Evolutionary conservation across 139 green algal genomes (phyloP), one percentile per base, ranked within the genome.

Genomic region (Protoeuglena noctilucae): DNA sequence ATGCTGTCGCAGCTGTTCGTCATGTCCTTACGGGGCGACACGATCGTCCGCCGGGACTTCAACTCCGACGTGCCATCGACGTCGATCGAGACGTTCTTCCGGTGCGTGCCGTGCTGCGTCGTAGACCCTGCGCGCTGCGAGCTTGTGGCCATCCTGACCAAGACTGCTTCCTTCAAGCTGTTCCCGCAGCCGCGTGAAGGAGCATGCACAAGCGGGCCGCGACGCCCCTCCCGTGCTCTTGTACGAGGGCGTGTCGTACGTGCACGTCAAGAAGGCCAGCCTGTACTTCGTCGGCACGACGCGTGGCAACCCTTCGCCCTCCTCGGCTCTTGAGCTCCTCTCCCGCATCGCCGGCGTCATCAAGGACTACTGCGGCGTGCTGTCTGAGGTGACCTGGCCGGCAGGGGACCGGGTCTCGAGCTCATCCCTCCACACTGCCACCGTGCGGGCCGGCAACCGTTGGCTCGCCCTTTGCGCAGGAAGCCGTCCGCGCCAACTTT

Each of bases 401-500:
- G n/a, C n/a, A n/a, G n/a, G n/a, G n/a, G n/a, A n/a, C n/a, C n/a
- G n/a, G n/a, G n/a, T n/a, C n/a, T n/a, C n/a, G n/a, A n/a, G n/a
- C n/a, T n/a, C n/a, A n/a, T n/a, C n/a, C n/a, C n/a, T n/a, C n/a
- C n/a, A n/a, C n/a, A n/a, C n/a, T n/a, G n/a, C n/a, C n/a, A n/a
- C n/a, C n/a, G n/a, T n/a, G n/a, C n/a, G n/a, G n/a, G n/a, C n/a
- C n/a, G n/a, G n/a, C n/a, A n/a, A n/a, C n/a, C n/a, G n/a, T n/a
- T n/a, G n/a, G n/a, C n/a, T n/a, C n/a, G n/a, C n/a, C n/a, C n/a
- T n/a, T n/a, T n/a, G n/a, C n/a, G n/a, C n/a, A 98, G 62, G 91
- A 98, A 29, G 79, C 79, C 7, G 71, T 98, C 19, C 72, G 91
- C 24, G 86, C 87, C 52, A 98, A 98, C 73, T 93, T 95, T 56